A percentile compares a stretch with the other conserved stretches of the same genome.
Conservation (phyloP, 169 alveolate genomes). For the Theileria sp. region DNA sequence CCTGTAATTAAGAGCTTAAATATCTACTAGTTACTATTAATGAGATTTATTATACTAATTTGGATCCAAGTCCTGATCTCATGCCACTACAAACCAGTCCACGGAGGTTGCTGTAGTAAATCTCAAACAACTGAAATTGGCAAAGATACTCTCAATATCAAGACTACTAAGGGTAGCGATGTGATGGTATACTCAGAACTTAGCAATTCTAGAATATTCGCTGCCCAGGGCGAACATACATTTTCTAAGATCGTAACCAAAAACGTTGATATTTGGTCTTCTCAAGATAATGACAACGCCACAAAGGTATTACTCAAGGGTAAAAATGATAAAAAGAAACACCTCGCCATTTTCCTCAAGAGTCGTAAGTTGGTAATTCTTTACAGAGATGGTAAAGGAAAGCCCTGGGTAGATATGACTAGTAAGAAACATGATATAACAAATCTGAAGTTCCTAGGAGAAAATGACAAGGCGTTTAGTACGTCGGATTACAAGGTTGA, state of each 20-base stretch:
- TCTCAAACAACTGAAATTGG: no score
- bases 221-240: not conserved
- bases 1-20: no score
- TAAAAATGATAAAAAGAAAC: not conserved
- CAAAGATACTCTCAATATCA: not conserved
- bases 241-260: not conserved
- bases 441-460: not conserved
- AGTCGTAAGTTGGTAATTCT: not conserved
- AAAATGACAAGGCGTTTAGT: not conserved
- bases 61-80: no score
- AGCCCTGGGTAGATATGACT: not conserved
- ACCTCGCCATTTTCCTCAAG: not conserved
- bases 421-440: not conserved
- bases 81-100: no score
- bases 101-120: no score
- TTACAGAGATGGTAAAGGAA: no score
- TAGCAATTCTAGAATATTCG: not conserved
- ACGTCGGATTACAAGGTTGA: not conserved
- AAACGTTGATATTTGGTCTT: no score
- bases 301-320: not conserved
- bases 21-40: no score
- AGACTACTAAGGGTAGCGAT: not conserved
- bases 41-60: no score
- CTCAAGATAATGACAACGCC: not conserved
- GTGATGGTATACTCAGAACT: not conserved